A percentile compares a stretch with the other conserved stretches of the same genome.
phyloP scores from a whole-genome alignment of 2,329 filamentous ascomycete species.

The Hymenoscyphus occultus region DNA sequence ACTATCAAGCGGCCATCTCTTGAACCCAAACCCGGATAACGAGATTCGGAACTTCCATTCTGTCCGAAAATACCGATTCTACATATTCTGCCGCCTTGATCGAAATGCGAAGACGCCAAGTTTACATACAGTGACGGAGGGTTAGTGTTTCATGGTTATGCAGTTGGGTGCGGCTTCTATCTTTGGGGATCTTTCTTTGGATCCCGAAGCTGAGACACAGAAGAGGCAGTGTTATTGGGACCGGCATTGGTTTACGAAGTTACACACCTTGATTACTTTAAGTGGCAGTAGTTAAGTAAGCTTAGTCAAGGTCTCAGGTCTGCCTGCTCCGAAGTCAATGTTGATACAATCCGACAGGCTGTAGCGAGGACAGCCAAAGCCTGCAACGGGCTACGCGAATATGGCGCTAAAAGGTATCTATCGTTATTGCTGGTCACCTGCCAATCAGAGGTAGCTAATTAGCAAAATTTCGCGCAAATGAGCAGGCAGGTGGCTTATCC shows the following conservation, averaged over 20 bases:
- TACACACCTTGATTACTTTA: neutral
- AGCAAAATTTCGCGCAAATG: too few relatives aligned
- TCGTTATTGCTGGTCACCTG: too few relatives aligned
- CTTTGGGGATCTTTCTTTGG: neutral
- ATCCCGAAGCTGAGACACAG: neutral
- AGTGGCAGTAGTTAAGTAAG: neutral
- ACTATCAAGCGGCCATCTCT: too few relatives aligned
- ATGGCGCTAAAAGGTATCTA: neutral
- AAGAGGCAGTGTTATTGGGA: neutral
- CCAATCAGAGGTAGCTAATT: too few relatives aligned
- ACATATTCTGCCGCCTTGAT: neutral
- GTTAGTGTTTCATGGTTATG: neutral
- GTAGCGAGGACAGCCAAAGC: neutral
- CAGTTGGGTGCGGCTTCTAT: neutral
- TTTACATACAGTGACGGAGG: neutral
- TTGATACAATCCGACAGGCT: neutral
- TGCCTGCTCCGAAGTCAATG: neutral
- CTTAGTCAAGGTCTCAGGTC: neutral
- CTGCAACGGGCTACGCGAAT: neutral
- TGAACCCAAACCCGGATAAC: too few relatives aligned
- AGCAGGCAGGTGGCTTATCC: too few relatives aligned
- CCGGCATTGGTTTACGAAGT: neutral
- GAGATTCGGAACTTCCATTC: neutral
- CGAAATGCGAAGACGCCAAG: neutral
- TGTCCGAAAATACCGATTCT: neutral